Percentiles rank a stretch among this genome's conserved stretches.
phyloP scores from a whole-genome alignment of 768 basidiomycete genomes.

The Mycena galericulata region DNA sequence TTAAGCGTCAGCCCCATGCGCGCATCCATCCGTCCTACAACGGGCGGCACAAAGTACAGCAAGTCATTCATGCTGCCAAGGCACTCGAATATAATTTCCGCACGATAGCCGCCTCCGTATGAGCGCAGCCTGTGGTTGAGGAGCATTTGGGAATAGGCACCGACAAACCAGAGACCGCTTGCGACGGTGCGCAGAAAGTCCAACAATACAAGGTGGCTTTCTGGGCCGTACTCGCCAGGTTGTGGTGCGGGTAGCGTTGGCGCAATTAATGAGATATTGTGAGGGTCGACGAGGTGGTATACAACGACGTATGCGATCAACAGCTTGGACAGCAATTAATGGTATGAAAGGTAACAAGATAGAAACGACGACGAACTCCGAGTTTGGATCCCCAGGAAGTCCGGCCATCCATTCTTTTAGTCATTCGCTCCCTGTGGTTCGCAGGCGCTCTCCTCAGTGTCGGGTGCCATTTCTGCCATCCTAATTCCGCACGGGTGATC shows the following conservation, averaged over 20 bases:
- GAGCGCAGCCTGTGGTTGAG: constrained; percentile 38
- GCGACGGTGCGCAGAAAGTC: constrained; percentile 2
- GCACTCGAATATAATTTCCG: constrained; percentile 1
- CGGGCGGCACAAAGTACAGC: constrained; percentile 14
- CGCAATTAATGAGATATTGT: constrained; percentile 4
- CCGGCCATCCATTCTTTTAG: constrained; percentile 15
- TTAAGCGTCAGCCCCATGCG: constrained; percentile 15
- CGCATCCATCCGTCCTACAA: constrained; percentile 22
- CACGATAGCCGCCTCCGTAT: constrained; percentile 41
- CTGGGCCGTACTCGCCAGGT: not conserved
- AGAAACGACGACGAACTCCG: constrained; percentile 2
- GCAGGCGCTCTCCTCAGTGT: constrained; percentile 32
- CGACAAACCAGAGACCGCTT: constrained; percentile 17
- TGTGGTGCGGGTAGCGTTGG: constrained; percentile 4
- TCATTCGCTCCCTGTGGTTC: constrained; percentile 46
- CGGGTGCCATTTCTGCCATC: constrained; percentile 41
- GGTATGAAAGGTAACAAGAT: not conserved
- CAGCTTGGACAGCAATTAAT: constrained; percentile 23
- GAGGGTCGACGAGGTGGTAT: not conserved
- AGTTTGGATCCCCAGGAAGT: constrained; percentile 18
- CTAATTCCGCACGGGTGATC: constrained; percentile 39
- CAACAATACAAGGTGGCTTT: not conserved
- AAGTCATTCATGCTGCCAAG: not conserved
- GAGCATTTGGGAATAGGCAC: constrained; percentile 37
- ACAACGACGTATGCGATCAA: not conserved